Evolutionary conservation across 2,329 filamentous ascomycete species (phyloP), one percentile per base, ranked within the genome.

Genomic region (Fusarium odoratissimum): DNA sequence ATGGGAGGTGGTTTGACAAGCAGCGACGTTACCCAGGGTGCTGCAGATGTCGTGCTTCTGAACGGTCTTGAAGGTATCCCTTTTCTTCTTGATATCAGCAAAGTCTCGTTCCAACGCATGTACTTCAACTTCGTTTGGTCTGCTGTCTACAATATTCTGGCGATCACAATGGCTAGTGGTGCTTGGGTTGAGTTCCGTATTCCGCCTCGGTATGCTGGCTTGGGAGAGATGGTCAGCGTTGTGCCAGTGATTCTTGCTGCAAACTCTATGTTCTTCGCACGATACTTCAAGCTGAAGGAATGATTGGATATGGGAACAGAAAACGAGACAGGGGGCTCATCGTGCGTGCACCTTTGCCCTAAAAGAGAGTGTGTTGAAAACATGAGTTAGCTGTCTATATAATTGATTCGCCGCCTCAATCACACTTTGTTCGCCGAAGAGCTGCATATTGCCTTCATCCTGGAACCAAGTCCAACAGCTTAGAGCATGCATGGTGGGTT

Each of bases 91-190:
- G 64, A 67, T 2, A 67, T 67, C 16, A 67, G 64, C 13, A 66
- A 40, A 19, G 61, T 51, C 0, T 42, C 44, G 0, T 67, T 67
- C 3, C 54, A 51, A 1, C 51, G 64, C 6, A 67, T 67, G 64
- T 66, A 60, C 38, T 66, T 67, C 0, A 67, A 67, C 21, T 67
- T 67, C 8, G 17, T 66, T 2, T 67, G 64, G 64, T 67, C 64
- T 8, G 64, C 61, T 8, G 51, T 67, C 1, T 67, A 67, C 2
- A 67, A 67, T 6, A 2, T 67, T 1, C 8, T 67, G 6, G 64
- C 64, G 1, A 66, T 67, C 8, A 67, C 61, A 0, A 67, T 67
- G 64, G 64, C 64, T 4, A 67, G 64, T 2, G 64, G 64, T 3
- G 64, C 64, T 12, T 67, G 64, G 61, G 64, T 67, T 16, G 33